Evolutionary conservation across 208 protist genomes (phyloP).

Genomic region (Leishmania major): DNA sequence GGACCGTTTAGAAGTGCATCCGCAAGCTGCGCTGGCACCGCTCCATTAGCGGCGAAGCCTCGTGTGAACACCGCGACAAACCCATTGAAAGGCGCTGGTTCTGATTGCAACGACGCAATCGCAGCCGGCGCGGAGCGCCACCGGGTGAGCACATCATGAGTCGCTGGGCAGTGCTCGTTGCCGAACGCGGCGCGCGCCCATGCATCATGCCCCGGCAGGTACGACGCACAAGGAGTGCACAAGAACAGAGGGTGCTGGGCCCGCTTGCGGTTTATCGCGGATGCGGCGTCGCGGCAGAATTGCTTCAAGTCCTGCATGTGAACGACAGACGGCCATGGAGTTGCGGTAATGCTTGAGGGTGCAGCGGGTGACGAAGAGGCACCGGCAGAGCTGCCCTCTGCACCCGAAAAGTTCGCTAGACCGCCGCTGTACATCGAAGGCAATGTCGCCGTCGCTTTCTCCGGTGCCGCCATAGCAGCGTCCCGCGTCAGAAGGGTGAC

Average conservation of each 20-base stretch:
- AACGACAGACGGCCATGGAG: conserved; percentile 4
- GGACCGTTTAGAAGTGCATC: conserved; percentile 25
- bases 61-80: conserved; percentile 55
- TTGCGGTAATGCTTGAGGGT: neutral
- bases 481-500: conserved; percentile 33
- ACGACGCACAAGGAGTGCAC: conserved; percentile 31
- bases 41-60: conserved; percentile 54
- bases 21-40: conserved; percentile 30
- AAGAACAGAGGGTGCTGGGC: conserved; percentile 24
- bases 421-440: neutral
- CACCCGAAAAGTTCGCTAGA: neutral
- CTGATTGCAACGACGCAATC: neutral
- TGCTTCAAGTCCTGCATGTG: neutral
- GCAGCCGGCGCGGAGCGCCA: conserved; percentile 15
- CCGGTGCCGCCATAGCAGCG: conserved; percentile 1
- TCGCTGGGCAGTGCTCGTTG: conserved; percentile 7
- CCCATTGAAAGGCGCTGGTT: neutral
- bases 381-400: neutral
- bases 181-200: conserved; percentile 18
- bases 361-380: neutral
- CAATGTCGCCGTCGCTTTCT: neutral
- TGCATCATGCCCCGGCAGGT: conserved; percentile 16
- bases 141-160: conserved; percentile 25
- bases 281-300: neutral
- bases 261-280: neutral